These are phyloP conservation scores for Umbellularia californica DNA, from an alignment of 164 flowering plant species.

Conservation along the genomic window DNA sequence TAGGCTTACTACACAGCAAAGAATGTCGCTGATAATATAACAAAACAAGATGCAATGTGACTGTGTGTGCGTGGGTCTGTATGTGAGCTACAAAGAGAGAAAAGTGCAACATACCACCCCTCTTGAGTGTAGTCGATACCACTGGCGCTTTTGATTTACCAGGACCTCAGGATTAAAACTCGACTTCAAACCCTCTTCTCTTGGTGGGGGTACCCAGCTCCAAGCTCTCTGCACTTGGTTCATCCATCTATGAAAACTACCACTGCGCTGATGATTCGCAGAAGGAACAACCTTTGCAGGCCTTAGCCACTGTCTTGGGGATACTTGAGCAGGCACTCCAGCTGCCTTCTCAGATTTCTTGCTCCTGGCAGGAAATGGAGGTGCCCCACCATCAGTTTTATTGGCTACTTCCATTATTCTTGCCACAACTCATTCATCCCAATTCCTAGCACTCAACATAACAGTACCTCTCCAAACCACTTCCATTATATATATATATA, in stretches of 20 bases:
- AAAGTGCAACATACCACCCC: conserved; percentile 35
- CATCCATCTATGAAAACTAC: conserved; percentile 64
- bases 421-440: not conserved
- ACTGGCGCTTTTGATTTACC: conserved; percentile 89
- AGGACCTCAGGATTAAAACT: conserved; percentile 82
- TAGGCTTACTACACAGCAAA: not conserved
- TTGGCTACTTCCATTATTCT: not conserved
- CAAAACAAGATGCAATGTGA: not conserved
- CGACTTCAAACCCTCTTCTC: conserved; percentile 15
- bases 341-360: not conserved
- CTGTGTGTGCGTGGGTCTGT: too few relatives aligned
- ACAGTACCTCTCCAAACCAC: too few relatives aligned
- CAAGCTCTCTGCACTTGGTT: conserved; percentile 71
- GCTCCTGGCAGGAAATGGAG: not conserved
- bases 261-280: conserved; percentile 19
- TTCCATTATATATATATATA: not conserved
- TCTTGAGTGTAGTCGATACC: conserved; percentile 80
- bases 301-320: not conserved
- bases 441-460: too few relatives aligned
- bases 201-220: conserved; percentile 40
- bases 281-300: not conserved
- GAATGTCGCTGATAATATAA: too few relatives aligned
- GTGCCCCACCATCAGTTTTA: not conserved
- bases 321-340: not conserved
- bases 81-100: not conserved